Conservation (phyloP, 192 early-diverging fungal species). For the Podila clonocystis region DNA sequence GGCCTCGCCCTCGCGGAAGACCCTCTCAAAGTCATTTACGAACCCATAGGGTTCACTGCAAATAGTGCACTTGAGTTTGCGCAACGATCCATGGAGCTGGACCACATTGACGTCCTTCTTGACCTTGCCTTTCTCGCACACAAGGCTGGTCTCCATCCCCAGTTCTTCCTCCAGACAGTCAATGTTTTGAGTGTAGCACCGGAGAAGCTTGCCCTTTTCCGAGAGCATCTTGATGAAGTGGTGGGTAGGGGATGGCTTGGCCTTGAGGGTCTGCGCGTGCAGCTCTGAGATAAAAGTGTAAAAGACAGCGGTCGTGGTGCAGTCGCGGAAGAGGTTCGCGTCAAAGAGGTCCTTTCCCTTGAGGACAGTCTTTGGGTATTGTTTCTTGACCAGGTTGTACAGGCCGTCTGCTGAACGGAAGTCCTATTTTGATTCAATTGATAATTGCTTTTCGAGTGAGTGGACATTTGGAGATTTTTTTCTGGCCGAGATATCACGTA, state of each 20-base stretch:
- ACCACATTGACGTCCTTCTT: conserved; percentile 77
- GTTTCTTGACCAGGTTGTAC: conserved; percentile 84
- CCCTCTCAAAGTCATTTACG: conserved; percentile 58
- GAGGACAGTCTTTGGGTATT: conserved; percentile 75
- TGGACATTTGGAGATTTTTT: too few relatives aligned
- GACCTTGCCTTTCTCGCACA: conserved; percentile 48
- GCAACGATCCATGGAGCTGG: conserved; percentile 92
- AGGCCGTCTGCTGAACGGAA: conserved; percentile 86
- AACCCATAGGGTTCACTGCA: conserved; percentile 81
- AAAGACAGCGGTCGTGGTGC: conserved; percentile 70
- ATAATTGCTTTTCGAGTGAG: too few relatives aligned
- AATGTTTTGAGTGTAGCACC: conserved; percentile 98
- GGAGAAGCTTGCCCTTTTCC: conserved; percentile 77
- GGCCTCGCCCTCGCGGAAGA: conserved; percentile 79
- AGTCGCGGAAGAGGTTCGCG: conserved; percentile 80
- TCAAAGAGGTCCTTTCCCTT: conserved; percentile 89
- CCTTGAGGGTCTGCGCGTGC: conserved; percentile 74
- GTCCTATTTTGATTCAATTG: conserved; percentile 62
- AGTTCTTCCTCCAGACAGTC: conserved; percentile 89
- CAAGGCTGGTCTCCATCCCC: conserved; percentile 64
- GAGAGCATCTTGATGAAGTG: conserved; percentile 83
- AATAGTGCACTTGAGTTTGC: conserved; percentile 86
- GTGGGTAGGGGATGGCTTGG: conserved; percentile 86
- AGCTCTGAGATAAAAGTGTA: conserved; percentile 90
- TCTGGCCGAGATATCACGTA: too few relatives aligned